A percentile compares a stretch with the other conserved stretches of the same genome.
phyloP scores from a whole-genome alignment of 148 eudicot species.

The Vaccinium darrowii region DNA sequence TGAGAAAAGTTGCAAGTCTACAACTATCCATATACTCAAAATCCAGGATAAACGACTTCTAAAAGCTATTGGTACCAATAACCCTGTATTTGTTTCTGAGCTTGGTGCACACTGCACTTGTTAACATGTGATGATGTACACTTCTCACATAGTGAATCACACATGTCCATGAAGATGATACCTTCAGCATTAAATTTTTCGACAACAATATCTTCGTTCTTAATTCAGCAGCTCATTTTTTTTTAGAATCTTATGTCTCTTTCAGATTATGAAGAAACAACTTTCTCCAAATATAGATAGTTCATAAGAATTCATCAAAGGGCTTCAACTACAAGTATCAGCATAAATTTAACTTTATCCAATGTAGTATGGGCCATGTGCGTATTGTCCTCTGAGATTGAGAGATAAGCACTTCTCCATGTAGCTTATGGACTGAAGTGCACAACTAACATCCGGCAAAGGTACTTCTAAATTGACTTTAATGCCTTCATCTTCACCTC shows the following conservation, averaged over 20 bases:
- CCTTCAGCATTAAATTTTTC: not conserved
- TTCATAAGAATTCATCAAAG: not conserved
- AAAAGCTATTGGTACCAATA: not conserved
- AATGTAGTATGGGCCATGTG: not conserved
- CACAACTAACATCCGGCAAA: not conserved
- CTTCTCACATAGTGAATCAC: not conserved
- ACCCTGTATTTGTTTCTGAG: not conserved
- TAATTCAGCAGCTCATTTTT: not conserved
- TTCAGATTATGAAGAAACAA: not conserved
- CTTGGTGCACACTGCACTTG: too few species aligned
- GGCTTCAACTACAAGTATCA: not conserved
- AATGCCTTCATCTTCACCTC: not conserved
- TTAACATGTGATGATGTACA: not conserved
- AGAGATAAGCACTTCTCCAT: not conserved
- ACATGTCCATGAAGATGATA: slow-evolving; percentile 6
- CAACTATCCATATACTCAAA: not conserved
- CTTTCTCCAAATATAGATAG: not conserved
- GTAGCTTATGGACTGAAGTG: not conserved
- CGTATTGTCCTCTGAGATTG: not conserved
- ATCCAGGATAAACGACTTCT: not conserved
- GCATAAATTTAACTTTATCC: not conserved
- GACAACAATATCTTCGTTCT: too few species aligned
- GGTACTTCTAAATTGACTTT: not conserved
- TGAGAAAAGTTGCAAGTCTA: not conserved
- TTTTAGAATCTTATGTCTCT: not conserved